phyloP scores from a whole-genome alignment of 148 eudicot genomes.

The Heliamphora exappendiculata region DNA sequence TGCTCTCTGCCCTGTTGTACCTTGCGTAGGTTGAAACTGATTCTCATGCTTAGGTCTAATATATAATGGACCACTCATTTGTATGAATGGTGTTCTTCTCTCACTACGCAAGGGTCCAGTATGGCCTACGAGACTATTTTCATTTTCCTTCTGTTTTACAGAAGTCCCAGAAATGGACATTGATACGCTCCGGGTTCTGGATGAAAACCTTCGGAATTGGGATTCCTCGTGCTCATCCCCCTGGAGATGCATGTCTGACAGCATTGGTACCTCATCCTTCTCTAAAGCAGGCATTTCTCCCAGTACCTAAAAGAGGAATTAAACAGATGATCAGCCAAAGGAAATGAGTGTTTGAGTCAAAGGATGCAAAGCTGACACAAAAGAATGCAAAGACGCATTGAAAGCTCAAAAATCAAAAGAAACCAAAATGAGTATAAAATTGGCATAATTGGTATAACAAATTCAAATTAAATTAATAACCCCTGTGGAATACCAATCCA shows the following conservation, averaged over 20 bases:
- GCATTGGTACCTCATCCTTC: constrained; percentile 57
- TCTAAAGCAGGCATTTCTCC: constrained; percentile 47
- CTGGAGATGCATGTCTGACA: constrained; percentile 19
- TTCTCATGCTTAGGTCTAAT: constrained; percentile 30
- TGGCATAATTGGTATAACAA: no score
- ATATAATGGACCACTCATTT: constrained; percentile 63
- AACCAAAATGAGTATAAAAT: no score
- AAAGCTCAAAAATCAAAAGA: no score
- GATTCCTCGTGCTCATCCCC: constrained; percentile 21
- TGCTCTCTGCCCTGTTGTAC: constrained; percentile 11
- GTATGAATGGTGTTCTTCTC: constrained; percentile 28
- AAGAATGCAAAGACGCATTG: no score
- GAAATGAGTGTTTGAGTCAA: background rate
- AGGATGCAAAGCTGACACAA: background rate
- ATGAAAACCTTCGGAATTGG: constrained; percentile 16
- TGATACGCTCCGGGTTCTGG: constrained; percentile 43
- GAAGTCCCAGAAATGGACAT: constrained; percentile 40
- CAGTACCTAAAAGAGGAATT: constrained; percentile 11
- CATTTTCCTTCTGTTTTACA: constrained; percentile 20
- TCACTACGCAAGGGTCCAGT: constrained; percentile 59
- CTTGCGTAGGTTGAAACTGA: constrained; percentile 20
- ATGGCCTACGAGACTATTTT: constrained; percentile 30
- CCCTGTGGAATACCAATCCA: no score
- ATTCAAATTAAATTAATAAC: no score
- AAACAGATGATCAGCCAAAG: background rate